phyloP scores from a whole-genome alignment of 2,329 filamentous ascomycete species.

The Tolypocladium pustulatum region DNA sequence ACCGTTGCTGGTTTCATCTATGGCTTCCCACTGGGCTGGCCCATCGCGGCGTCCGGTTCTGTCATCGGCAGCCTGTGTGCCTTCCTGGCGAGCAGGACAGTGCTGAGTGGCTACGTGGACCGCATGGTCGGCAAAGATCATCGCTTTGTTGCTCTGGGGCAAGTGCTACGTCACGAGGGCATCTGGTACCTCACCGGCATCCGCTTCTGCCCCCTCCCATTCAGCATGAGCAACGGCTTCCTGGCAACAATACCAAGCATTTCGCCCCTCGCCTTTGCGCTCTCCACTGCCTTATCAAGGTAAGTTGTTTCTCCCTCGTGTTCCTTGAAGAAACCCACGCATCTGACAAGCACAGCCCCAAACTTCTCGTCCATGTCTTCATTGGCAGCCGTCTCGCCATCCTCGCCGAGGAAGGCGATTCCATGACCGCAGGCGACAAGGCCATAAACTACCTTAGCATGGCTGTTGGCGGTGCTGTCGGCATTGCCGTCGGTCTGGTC shows the following conservation, averaged over 20 bases:
- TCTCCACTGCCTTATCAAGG: slow-evolving; percentile 72
- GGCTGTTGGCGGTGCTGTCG: slow-evolving; percentile 57
- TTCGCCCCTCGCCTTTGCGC: slow-evolving; percentile 60
- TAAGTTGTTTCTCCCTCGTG: slow-evolving; percentile 14
- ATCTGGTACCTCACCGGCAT: slow-evolving; percentile 85
- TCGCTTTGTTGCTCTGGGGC: slow-evolving; percentile 76
- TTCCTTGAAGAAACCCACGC: background rate
- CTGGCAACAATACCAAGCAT: slow-evolving; percentile 90
- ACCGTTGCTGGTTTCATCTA: slow-evolving; percentile 45
- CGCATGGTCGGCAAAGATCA: slow-evolving; percentile 72
- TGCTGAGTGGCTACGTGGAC: slow-evolving; percentile 71
- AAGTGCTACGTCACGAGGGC: slow-evolving; percentile 85
- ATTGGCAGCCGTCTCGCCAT: slow-evolving; percentile 75
- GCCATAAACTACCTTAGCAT: slow-evolving; percentile 79
- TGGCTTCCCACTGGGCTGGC: slow-evolving; percentile 59
- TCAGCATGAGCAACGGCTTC: slow-evolving; percentile 87
- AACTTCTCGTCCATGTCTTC: slow-evolving; percentile 85
- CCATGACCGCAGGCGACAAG: slow-evolving; percentile 72
- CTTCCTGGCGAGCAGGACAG: slow-evolving; percentile 70
- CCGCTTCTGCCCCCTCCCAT: slow-evolving; percentile 83
- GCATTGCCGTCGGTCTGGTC: slow-evolving; percentile 66
- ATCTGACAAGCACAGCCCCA: slow-evolving; percentile 44
- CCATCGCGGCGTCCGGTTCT: slow-evolving; percentile 69
- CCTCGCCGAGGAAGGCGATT: slow-evolving; percentile 71
- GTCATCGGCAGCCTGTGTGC: slow-evolving; percentile 67